Base-by-base conservation (phyloP, 1,139 yeast genomes). In the Spathaspora sp. region DNA sequence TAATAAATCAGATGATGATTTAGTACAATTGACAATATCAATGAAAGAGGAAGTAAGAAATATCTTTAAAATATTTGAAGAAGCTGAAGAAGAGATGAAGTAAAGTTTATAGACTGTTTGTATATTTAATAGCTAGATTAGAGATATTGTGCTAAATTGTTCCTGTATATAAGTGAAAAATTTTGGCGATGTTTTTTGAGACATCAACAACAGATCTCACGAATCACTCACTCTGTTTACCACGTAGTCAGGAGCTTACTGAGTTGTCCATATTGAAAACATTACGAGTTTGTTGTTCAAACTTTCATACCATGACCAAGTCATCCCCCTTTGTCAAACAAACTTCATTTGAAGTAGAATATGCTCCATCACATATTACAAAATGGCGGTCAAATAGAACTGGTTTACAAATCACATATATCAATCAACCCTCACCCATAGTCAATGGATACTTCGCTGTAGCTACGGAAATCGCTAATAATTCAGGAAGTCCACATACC, bases 401-500 rank as follows among this genome's bases (percentile, higher is more conserved):
- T 0, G 97, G 97, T 0, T 76, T 93, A 29, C 95, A 88, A 62
- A 67, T 91, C 29, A 85, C 87, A 7, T 78, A 89, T 54, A 76
- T 93, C 41, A 78, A 86, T 60, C 89, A 87, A 58, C 85, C 90
- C 15, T 84, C 96, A 2, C 98, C 99, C 1, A 76, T 90, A 27
- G 97, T 95, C 4, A 83, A 85, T 59, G 99, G 99, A 10, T 87
- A 86, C 61, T 90, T 95, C 64, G 95, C 97, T 0, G 96, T 93
- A 6, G 97, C 96, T 11, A 90, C 98, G 0, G 98, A 93, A 61
- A 88, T 89, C 46, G 72, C 76, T 25, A 82, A 89, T 61, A 95
- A 91, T 63, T 81, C 93, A 16, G 99, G 99, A 5, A 81, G 87
- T 48, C 99, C 99, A 2, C 99, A 95, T 61, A 93, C 99, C 1